Evolutionary conservation across 805 yeast genomes (phyloP).

Genomic region (Kuraishia borneana): DNA sequence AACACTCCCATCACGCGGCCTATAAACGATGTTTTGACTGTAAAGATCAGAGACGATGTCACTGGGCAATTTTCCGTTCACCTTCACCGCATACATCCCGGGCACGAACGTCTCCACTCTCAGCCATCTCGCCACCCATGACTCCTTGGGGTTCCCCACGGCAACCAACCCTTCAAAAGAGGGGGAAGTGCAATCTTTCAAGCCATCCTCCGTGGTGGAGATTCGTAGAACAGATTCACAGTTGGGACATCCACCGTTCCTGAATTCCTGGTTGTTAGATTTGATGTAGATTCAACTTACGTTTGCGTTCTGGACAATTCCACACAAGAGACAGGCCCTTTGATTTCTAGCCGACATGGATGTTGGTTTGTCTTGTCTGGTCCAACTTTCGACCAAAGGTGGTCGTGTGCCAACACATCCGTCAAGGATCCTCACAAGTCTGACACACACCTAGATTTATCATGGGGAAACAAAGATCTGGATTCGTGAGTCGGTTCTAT

Average conservation of each 20-base stretch:
- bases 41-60: constrained; percentile 69
- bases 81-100: constrained; percentile 89
- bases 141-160: constrained; percentile 67
- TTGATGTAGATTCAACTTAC: constrained; percentile 23
- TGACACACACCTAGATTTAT: too few species aligned
- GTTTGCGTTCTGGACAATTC: constrained; percentile 72
- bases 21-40: constrained; percentile 66
- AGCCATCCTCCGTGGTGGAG: constrained; percentile 51
- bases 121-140: constrained; percentile 97
- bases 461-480: too few species aligned
- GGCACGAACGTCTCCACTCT: constrained; percentile 81
- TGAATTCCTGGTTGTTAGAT: constrained; percentile 35
- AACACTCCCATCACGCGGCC: constrained; percentile 91
- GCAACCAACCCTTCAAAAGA: constrained; percentile 94
- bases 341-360: constrained; percentile 15
- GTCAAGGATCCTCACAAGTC: too few species aligned
- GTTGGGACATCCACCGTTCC: constrained; percentile 88
- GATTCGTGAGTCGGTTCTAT: too few species aligned
- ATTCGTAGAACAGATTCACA: constrained; percentile 82
- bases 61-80: constrained; percentile 82
- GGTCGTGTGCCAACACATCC: too few species aligned
- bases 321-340: constrained; percentile 97
- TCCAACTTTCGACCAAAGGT: too few species aligned
- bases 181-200: constrained; percentile 90
- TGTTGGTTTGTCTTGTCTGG: too few species aligned